Evolutionary conservation across 768 basidiomycete species (phyloP).

Genomic region (Paxillus ammoniavirescens): DNA sequence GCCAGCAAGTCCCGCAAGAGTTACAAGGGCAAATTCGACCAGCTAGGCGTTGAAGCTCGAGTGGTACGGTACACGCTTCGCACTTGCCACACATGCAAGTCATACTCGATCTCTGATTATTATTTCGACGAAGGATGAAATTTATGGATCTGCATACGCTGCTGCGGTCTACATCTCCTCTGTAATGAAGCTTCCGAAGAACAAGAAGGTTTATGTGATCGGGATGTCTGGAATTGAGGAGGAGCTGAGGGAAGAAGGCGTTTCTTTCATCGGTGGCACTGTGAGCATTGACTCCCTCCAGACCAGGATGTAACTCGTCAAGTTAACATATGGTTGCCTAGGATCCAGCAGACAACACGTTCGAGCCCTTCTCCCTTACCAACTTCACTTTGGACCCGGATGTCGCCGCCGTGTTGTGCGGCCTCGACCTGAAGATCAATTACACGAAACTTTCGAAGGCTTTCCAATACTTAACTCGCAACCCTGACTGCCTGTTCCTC

Average conservation of each 20-base stretch:
- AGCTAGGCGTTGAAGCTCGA: slow-evolving; percentile 79
- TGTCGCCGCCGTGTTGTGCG: slow-evolving; percentile 93
- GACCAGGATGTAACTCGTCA: background rate
- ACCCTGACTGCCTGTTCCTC: slow-evolving; percentile 79
- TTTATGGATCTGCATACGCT: slow-evolving; percentile 93
- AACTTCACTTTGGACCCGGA: slow-evolving; percentile 72
- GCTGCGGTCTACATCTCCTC: slow-evolving; percentile 84
- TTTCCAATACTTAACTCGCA: slow-evolving; percentile 82
- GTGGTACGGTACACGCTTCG: slow-evolving; percentile 55
- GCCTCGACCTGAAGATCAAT: slow-evolving; percentile 82
- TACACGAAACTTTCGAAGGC: slow-evolving; percentile 95
- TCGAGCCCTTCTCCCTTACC: slow-evolving; percentile 64
- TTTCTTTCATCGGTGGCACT: slow-evolving; percentile 79
- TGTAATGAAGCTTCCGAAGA: slow-evolving; percentile 83
- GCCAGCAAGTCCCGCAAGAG: slow-evolving; percentile 86
- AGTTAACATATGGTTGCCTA: slow-evolving; percentile 29
- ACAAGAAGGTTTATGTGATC: slow-evolving; percentile 95
- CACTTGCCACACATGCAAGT: background rate
- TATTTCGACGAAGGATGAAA: slow-evolving; percentile 71
- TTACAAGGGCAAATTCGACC: slow-evolving; percentile 91
- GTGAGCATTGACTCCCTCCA: slow-evolving; percentile 41
- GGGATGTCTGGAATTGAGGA: slow-evolving; percentile 92
- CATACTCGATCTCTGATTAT: background rate
- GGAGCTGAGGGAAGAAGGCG: slow-evolving; percentile 86
- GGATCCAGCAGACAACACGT: slow-evolving; percentile 83